These are phyloP conservation scores for Populus trichocarpa DNA, from an alignment of 441 rosid genomes.

Conservation along the genomic window DNA sequence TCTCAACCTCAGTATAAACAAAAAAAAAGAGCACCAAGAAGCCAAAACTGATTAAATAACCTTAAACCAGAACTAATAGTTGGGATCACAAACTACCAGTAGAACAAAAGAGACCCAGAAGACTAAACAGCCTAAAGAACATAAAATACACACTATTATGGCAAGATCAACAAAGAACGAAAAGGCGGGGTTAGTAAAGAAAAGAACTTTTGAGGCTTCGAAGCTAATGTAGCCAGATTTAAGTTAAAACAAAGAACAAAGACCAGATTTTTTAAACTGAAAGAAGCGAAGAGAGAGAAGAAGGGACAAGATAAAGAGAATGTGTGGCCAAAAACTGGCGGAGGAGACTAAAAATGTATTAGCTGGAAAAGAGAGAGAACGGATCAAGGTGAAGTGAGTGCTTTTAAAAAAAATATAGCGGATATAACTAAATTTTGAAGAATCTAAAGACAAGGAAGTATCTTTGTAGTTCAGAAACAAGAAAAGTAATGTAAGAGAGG, in stretches of 20 bases:
- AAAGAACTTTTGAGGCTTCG: neutral
- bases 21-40: slow-evolving; percentile 11
- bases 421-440: slow-evolving; percentile 24
- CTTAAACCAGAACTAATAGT: neutral
- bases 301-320: neutral
- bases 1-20: neutral
- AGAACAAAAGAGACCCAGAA: slow-evolving; percentile 13
- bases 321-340: slow-evolving; percentile 32
- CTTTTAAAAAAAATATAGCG: neutral
- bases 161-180: slow-evolving; percentile 23
- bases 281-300: neutral
- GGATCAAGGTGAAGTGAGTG: slow-evolving; percentile 22
- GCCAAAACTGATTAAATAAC: slow-evolving; percentile 8
- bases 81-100: slow-evolving; percentile 5
- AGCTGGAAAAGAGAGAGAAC: slow-evolving; percentile 25
- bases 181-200: neutral
- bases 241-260: slow-evolving; percentile 1
- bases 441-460: slow-evolving; percentile 19
- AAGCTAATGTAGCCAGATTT: slow-evolving; percentile 11
- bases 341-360: slow-evolving; percentile 34
- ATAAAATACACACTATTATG: slow-evolving; percentile 8
- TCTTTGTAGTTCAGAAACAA: neutral
- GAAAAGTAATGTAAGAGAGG: neutral
- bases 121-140: slow-evolving; percentile 12
- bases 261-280: neutral